Percentiles rank a stretch among this genome's conserved stretches.
Conservation (phyloP, 495 filamentous ascomycete genomes). For the Staphylotrichum tortipilum region DNA sequence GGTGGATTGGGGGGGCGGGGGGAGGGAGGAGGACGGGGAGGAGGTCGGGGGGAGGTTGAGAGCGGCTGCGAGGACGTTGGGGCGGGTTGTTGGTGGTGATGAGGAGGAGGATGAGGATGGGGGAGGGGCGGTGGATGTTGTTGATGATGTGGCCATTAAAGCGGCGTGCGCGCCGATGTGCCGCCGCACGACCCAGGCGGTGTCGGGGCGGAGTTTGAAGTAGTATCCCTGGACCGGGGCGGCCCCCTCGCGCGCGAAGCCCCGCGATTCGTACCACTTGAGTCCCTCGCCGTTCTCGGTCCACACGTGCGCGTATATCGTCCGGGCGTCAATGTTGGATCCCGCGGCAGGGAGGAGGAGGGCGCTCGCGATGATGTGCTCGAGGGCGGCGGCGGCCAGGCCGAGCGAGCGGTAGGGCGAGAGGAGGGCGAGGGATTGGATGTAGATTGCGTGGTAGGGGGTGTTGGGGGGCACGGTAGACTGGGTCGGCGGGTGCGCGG, state of each 20-base stretch:
- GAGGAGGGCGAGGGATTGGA: conserved; percentile 75
- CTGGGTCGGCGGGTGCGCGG: background rate
- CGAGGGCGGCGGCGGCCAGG: conserved; percentile 65
- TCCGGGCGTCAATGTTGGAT: conserved; percentile 41
- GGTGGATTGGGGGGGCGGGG: background rate
- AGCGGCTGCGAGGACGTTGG: background rate
- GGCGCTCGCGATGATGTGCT: conserved; percentile 43
- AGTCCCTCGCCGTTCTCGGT: conserved; percentile 79
- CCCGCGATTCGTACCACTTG: conserved; percentile 77
- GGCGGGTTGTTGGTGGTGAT: background rate
- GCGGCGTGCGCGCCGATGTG: conserved; percentile 19
- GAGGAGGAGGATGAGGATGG: background rate
- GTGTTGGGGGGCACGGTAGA: background rate
- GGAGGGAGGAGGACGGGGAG: background rate
- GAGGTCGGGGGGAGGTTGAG: background rate
- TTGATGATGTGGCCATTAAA: background rate
- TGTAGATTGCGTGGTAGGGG: conserved; percentile 56
- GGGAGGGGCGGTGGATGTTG: background rate
- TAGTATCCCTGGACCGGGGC: conserved; percentile 68
- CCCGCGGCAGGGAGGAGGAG: conserved; percentile 24
- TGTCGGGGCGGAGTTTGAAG: conserved; percentile 67
- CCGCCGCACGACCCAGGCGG: conserved; percentile 63
- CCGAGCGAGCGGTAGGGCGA: conserved; percentile 75
- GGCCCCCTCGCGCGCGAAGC: conserved; percentile 52
- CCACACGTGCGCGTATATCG: conserved; percentile 84